Base-by-base conservation (phyloP, 2,329 filamentous ascomycete genomes). In the Xylaria sp. region DNA sequence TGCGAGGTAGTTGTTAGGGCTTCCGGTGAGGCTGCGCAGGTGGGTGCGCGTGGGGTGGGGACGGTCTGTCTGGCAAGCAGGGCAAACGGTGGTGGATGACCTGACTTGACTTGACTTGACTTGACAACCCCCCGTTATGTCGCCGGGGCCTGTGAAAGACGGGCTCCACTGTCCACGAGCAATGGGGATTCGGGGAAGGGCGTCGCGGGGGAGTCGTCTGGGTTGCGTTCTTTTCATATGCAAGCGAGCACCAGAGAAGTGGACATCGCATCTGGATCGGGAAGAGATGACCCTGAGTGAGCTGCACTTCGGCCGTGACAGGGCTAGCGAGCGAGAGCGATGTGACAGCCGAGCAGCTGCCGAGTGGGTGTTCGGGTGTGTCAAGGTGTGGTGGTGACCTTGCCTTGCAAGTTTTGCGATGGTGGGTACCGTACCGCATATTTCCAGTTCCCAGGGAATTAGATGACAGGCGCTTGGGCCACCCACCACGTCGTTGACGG, bases 391-490 rank as follows among this genome's bases (percentile, higher is more conserved):
- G n/a, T n/a, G n/a, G n/a, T n/a, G n/a, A n/a, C n/a, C n/a, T n/a
- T n/a, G 5, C 29, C 29, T 13, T 6, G 29, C 29, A 34, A 34
- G 29, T 34, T 44, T 44, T 17, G 41, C 41, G 41, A 44, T 44
- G 41, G 41, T 44, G 41, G 41, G 26, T 44, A 44, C 26, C 26
- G 29, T n/a, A n/a, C n/a, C n/a, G 29, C 22, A n/a, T 22, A 18
- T 44, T 21, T 44, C 26, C 41, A 7, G 41, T 44, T 22, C 21
- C n/a, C 21, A 22, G 29, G 41, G 41, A 26, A 44, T 29, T 44
- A 44, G 41, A 44, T 44, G 41, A 44, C 41, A 44, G 41, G 41
- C 41, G 41, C 41, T 26, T 26, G 41, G 41, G 22, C 41, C 41
- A 43, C 40, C 24, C n/a, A n/a, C n/a, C n/a, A n/a, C n/a, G n/a